Conservation (phyloP, 2,329 filamentous ascomycete genomes). For the Diplocarpon rosae region DNA sequence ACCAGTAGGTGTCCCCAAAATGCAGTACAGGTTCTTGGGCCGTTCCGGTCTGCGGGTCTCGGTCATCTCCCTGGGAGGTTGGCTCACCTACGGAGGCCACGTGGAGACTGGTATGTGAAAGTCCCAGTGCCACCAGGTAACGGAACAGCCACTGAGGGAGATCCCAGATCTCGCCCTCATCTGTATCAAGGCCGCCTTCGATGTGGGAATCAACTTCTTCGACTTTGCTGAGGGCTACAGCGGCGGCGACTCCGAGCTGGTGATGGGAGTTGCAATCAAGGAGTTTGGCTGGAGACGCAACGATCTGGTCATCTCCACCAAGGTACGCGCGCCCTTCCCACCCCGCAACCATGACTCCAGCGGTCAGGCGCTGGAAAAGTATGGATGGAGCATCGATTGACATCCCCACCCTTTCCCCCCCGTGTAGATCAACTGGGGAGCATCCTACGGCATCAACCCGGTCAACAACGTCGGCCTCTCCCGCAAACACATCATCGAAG, state of each 20-base stretch:
- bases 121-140: not conserved
- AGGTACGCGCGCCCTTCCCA: slow-evolving; percentile 28
- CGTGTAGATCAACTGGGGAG: slow-evolving; percentile 56
- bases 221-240: slow-evolving; percentile 46
- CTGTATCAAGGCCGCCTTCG: slow-evolving; percentile 50
- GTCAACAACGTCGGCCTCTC: slow-evolving; percentile 59
- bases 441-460: slow-evolving; percentile 45
- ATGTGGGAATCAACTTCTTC: slow-evolving; percentile 46
- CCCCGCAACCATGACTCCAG: too few relatives aligned
- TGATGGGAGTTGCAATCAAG: slow-evolving; percentile 46
- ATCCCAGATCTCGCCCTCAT: slow-evolving; percentile 45
- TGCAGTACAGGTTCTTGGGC: slow-evolving; percentile 64
- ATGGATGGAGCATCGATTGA: too few relatives aligned
- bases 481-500: slow-evolving; percentile 60
- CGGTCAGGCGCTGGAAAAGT: too few relatives aligned
- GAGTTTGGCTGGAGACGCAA: slow-evolving; percentile 45
- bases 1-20: slow-evolving; percentile 36
- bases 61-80: slow-evolving; percentile 58
- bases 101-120: slow-evolving; percentile 49
- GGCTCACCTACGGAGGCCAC: slow-evolving; percentile 67
- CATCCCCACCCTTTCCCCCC: too few relatives aligned
- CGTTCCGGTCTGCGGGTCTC: slow-evolving; percentile 65
- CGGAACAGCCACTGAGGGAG: slow-evolving; percentile 4
- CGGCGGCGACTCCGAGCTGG: slow-evolving; percentile 39
- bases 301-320: slow-evolving; percentile 46